Evolutionary conservation across 208 protist genomes (phyloP).

Genomic region (Trichomonas tenax): DNA sequence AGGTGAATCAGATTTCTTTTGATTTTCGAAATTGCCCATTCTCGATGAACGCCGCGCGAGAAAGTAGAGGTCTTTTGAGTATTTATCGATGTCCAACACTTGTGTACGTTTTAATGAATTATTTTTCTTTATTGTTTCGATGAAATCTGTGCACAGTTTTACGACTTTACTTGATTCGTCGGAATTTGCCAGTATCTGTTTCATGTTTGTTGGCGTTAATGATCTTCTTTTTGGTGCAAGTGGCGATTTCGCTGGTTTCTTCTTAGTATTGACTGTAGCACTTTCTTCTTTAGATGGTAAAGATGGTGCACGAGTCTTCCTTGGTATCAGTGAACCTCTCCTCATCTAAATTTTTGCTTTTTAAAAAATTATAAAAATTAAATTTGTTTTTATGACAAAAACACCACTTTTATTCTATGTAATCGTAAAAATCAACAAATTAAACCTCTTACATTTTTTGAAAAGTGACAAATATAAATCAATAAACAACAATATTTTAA

Average conservation of each 20-base stretch:
- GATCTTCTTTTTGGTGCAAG: background rate
- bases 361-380: no score
- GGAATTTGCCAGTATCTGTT: background rate
- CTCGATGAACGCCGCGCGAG: background rate
- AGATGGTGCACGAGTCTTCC: background rate
- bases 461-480: no score
- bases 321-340: background rate
- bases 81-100: background rate
- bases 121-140: background rate
- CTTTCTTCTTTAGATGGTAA: background rate
- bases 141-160: background rate
- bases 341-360: background rate
- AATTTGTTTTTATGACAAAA: no score
- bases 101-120: background rate
- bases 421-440: no score
- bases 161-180: background rate
- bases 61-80: background rate
- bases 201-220: background rate
- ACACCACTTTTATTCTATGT: no score
- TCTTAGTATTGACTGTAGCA: background rate
- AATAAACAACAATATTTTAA: no score
- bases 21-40: background rate
- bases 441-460: no score
- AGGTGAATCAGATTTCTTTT: background rate
- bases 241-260: background rate